Evolutionary conservation across 495 filamentous ascomycete genomes (phyloP).

Genomic region (Aspergillus bridgeri): DNA sequence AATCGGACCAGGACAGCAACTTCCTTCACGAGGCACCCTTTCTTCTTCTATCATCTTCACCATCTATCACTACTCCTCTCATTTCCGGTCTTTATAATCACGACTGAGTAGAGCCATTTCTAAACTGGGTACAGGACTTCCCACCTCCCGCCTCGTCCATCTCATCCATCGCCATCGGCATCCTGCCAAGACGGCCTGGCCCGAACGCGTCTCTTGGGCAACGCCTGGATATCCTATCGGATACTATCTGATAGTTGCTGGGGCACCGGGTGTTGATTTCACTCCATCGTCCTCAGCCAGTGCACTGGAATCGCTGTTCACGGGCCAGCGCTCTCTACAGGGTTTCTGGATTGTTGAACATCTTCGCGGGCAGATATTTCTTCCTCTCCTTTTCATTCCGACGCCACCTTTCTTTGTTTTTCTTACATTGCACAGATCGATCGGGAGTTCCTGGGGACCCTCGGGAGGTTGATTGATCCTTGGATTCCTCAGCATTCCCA

Average conservation of each 20-base stretch:
- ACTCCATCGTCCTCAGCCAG: not conserved
- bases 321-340: not conserved
- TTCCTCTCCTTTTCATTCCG: not conserved
- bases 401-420: not conserved
- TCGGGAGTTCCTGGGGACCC: not conserved
- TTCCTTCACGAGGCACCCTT: too few relatives aligned
- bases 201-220: constrained; percentile 22
- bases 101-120: too few relatives aligned
- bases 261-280: constrained; percentile 10
- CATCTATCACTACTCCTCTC: too few relatives aligned
- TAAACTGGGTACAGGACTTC: too few relatives aligned
- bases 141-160: too few relatives aligned
- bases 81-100: too few relatives aligned
- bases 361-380: not conserved
- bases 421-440: not conserved
- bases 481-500: not conserved
- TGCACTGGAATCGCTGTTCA: not conserved
- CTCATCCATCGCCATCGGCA: not conserved
- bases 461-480: not conserved
- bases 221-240: constrained; percentile 12
- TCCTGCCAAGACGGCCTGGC: constrained; percentile 14
- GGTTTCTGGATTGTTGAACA: not conserved
- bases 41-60: too few relatives aligned
- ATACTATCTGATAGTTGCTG: constrained; percentile 4
- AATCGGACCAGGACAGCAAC: too few relatives aligned